Percentiles rank a stretch among this genome's conserved stretches.
Evolutionary conservation across 306 rosid genomes (phyloP).

Genomic region (Leucaena leucocephala): DNA sequence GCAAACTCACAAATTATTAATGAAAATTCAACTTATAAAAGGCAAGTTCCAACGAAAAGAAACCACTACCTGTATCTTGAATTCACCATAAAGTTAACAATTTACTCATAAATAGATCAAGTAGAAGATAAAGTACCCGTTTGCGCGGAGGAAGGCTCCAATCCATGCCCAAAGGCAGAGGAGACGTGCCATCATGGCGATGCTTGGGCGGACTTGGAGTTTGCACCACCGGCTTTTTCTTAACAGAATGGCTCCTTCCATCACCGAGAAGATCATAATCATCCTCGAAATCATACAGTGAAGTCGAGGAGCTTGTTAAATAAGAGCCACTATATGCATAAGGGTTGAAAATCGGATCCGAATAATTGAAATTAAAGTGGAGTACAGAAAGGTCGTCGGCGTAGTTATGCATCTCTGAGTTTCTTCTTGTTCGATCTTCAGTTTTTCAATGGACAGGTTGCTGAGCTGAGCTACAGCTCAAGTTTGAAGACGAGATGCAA

Average conservation of each 20-base stretch:
- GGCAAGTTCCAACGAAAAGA: not conserved
- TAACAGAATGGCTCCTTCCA: constrained; percentile 7
- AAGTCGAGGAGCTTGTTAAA: constrained; percentile 31
- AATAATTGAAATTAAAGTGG: constrained; percentile 43
- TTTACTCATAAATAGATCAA: constrained; percentile 1
- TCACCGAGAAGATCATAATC: constrained; percentile 15
- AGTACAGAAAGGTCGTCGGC: constrained; percentile 53
- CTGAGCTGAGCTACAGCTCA: not conserved
- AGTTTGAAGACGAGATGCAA: not conserved
- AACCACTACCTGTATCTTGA: not conserved
- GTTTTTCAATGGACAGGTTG: no score
- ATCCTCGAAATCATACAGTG: constrained; percentile 18
- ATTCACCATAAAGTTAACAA: not conserved
- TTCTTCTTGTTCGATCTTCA: not conserved
- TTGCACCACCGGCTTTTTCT: constrained; percentile 27
- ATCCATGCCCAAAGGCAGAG: constrained; percentile 94
- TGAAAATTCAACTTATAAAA: not conserved
- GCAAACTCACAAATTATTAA: not conserved
- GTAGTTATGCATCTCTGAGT: constrained; percentile 59
- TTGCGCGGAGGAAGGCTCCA: constrained; percentile 85
- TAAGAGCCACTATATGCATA: constrained; percentile 42
- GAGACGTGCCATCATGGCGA: constrained; percentile 88
- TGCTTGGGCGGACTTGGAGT: constrained; percentile 52
- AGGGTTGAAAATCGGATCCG: constrained; percentile 51
- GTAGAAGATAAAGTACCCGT: constrained; percentile 51